These are phyloP conservation scores for Pholiota microspora DNA, from an alignment of 768 basidiomycete genomes.

Conservation along the genomic window DNA sequence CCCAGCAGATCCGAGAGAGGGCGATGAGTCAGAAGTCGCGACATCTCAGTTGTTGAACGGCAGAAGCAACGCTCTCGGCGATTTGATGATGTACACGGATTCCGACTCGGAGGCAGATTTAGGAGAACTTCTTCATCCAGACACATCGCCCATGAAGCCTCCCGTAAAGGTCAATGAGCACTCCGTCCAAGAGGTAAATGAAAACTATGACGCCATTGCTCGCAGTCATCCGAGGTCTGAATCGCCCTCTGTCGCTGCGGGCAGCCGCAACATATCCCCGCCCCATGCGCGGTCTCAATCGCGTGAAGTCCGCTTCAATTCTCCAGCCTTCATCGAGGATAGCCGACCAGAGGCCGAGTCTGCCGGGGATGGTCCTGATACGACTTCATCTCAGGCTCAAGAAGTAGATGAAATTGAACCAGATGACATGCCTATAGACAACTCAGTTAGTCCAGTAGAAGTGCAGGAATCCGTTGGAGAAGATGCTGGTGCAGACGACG, in stretches of 20 bases:
- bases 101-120: slow-evolving; percentile 7
- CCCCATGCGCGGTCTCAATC: neutral
- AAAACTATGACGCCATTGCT: neutral
- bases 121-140: neutral
- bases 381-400: no score
- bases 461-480: neutral
- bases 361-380: neutral
- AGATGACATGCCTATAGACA: neutral
- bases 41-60: slow-evolving; percentile 4
- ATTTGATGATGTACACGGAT: slow-evolving; percentile 1
- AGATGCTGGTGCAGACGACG: neutral
- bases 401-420: neutral
- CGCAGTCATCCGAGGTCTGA: neutral
- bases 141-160: neutral
- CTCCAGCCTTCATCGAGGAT: neutral
- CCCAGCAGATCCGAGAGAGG: neutral
- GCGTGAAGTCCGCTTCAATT: slow-evolving; percentile 2
- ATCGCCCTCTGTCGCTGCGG: neutral
- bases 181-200: neutral
- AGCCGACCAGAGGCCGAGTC: neutral
- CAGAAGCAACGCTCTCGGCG: slow-evolving; percentile 1
- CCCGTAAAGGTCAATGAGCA: neutral
- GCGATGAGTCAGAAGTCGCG: slow-evolving; percentile 4
- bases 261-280: neutral
- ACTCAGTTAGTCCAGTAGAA: neutral